These are phyloP conservation scores for Dictyostelium citrinum DNA, from an alignment of 78 protist species.

Conservation along the genomic window DNA sequence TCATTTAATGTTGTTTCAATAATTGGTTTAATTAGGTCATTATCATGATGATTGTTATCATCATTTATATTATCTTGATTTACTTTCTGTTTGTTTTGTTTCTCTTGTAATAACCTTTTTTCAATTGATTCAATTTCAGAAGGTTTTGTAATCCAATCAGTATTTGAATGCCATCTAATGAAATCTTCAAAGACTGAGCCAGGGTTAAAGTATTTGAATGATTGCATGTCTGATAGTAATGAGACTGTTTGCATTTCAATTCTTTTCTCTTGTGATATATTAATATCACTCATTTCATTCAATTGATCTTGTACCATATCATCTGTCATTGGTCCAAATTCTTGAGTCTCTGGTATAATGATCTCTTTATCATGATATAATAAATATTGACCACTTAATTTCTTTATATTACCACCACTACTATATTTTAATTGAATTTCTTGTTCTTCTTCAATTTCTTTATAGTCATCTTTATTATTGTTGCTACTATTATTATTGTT, in stretches of 20 bases:
- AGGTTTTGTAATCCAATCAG: slow-evolving; percentile 48
- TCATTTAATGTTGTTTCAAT: slow-evolving; percentile 6
- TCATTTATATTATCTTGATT: neutral
- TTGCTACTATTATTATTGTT: too few species aligned
- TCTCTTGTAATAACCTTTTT: neutral
- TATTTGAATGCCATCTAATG: slow-evolving; percentile 61
- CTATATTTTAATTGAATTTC: neutral
- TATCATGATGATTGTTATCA: neutral
- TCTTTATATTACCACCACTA: neutral
- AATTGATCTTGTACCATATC: slow-evolving; percentile 57
- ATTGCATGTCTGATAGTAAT: slow-evolving; percentile 64
- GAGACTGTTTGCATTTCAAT: slow-evolving; percentile 44
- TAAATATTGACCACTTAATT: slow-evolving; percentile 38
- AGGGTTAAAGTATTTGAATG: slow-evolving; percentile 40
- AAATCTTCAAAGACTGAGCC: slow-evolving; percentile 76
- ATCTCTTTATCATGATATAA: slow-evolving; percentile 58
- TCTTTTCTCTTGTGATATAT: slow-evolving; percentile 22
- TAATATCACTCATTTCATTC: slow-evolving; percentile 3
- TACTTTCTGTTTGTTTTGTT: neutral
- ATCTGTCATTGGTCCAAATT: slow-evolving; percentile 74
- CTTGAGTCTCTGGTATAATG: slow-evolving; percentile 54
- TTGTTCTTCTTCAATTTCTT: neutral
- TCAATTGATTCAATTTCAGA: neutral
- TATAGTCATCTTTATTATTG: neutral
- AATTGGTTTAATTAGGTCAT: neutral